Base-by-base conservation (phyloP, 1,139 yeast genomes). In the Taphrina deformans region DNA sequence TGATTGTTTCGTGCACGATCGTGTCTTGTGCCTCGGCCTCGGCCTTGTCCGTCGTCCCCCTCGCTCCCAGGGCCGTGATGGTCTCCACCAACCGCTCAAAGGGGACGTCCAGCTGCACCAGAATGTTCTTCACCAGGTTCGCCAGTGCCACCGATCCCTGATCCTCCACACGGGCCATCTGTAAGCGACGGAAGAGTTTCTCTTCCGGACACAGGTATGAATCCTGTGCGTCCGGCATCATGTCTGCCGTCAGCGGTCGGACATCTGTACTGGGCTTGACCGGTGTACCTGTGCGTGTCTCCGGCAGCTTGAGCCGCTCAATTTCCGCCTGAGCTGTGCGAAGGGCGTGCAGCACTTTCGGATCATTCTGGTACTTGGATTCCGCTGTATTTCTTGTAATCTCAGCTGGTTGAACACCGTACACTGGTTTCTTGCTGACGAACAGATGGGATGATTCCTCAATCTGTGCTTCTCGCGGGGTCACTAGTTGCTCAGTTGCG, bases 91-190 rank as follows among this genome's bases (percentile, higher is more conserved):
- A 55, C 1, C 41, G 33, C 24, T 55, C 61, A n/a, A 50, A 55
- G n/a, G 68, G 68, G 21, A 66, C 65, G 62, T 55, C 64, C 29
- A 67, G 53, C 48, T 67, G 68, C 16, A 67, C 50, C 33, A 67
- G 52, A 24, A 66, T 63, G 23, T 66, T 61, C 64, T 67, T 67
- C 31, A 67, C 40, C 60, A 67, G 59, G 29, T 67, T 67, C 21
- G 53, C 67, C 16, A 62, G 58, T 41, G 46, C 66, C 24, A 60
- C 52, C 9, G 35, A 40, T 14, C 60, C 58, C 29, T 62, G 67
- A n/a, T 48, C 41, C 16, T 67, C 68, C 21, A 66, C 52, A 7
- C 55, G 40, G n/a, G 58, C 35, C 18, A 67, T 56, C 26, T 53
- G 61, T 1, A 67, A 50, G n/a, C 63, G 60, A n/a, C 51, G 33